Evolutionary conservation across 768 basidiomycete genomes (phyloP), one percentile per base, ranked within the genome.

Genomic region (Austroboletus festivus): DNA sequence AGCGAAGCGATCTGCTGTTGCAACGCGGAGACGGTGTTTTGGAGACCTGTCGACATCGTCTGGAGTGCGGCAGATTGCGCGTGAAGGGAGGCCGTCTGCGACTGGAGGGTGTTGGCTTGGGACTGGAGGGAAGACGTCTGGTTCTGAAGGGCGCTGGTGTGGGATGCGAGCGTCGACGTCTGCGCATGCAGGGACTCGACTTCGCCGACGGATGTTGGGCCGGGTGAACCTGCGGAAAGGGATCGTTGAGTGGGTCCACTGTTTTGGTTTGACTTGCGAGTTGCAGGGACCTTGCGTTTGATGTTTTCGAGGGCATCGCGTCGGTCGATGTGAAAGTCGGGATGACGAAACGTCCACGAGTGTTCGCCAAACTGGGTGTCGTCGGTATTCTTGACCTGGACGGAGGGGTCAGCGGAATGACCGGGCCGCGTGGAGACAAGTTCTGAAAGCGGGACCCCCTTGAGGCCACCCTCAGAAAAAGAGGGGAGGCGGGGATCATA

Each of bases 301-400:
- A 84, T 85, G 56, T 81, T 79, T 63, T 84, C 83, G 47, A 84
- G 74, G 10, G 73, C 75, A 40, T 79, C 76, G 20, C 74, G 73
- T 37, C 76, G 68, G 56, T 79, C 77, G 16, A 75, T 67, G 53
- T 74, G 76, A 51, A 77, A 78, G 53, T 77, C 76, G 16, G 76
- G 76, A 45, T 78, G 76, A n/a, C 73, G 71, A 53, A 78, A 78
- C 1, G 75, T 79, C 76, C 76, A 78, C 31, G 72, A 64, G 53
- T 81, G 79, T 53, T 82, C 80, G 47, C 81, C 80, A 49, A 76
- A 90, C 53, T 83, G 80, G 62, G 80, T 74, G 57, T 90, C 90
- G 54, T 93, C 92, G 2, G 82, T 83, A 59, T 89, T 91, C 68
- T 93, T 94, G 54, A 93, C 82, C 76, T 74, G 50, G 40, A 48